Base-by-base conservation (phyloP, 2,329 filamentous ascomycete genomes). In the Neofusicoccum sp. region DNA sequence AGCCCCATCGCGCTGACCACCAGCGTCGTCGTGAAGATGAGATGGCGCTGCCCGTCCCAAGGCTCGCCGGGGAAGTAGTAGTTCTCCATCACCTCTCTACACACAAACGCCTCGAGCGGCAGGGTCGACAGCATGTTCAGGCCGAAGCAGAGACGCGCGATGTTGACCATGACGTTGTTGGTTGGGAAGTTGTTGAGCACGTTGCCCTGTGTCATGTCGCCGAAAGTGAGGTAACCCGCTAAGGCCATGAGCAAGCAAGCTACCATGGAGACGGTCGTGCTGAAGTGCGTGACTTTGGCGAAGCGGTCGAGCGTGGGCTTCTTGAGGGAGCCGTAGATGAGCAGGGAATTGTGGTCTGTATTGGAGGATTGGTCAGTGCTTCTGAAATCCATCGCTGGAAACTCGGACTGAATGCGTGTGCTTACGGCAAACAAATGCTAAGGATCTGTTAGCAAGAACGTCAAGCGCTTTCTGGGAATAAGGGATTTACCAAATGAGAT, bases 121-220 rank as follows among this genome's bases (percentile, higher is more conserved):
- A 99, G 81, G 1, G 95, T 98, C 12, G 95, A 97, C 69, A 99
- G 86, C 95, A 99, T 99, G 81, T 99, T 99, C 66, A 99, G 84
- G 1, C 95, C 95, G 72, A 99, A 98, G 77, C 91, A 97, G 79
- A 99, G 83, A 58, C 95, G 89, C 24, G 95, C 95, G 62, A 99
- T 83, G 76, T 97, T 98, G 71, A 98, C 92, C 86, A 98, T 89
- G 67, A 88, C 82, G 76, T 96, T 98, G 76, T 96, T 87, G 20
- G 87, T 82, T 1, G 93, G 90, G 71, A 99, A 98, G 78, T 99
- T 99, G 81, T 99, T 99, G 69, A 99, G 86, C 57, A 99, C 91
- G 74, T 99, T 99, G 71, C 95, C 95, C 66, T 92, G 82, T 3
- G 95, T 99, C 69, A 88, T 86, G 76, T 93, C 90, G 64, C 95